Evolutionary conservation across 495 filamentous ascomycete genomes (phyloP).

Genomic region (Geopyxis carbonaria): DNA sequence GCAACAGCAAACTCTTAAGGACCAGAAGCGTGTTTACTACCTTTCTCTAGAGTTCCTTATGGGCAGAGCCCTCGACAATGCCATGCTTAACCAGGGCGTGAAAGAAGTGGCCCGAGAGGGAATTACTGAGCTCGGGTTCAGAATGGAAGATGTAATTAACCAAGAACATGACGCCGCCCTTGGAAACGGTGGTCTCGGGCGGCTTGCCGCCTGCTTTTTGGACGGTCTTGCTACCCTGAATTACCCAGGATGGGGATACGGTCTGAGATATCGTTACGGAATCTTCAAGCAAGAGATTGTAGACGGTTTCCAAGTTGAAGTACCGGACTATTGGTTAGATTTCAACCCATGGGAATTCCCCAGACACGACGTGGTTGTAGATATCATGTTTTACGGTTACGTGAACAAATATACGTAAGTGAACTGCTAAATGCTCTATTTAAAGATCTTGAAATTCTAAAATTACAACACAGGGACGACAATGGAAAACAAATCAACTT

Average conservation of each 20-base stretch:
- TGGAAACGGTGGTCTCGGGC: constrained; percentile 88
- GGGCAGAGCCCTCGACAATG: constrained; percentile 91
- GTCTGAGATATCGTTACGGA: constrained; percentile 84
- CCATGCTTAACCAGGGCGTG: constrained; percentile 84
- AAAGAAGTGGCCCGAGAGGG: constrained; percentile 81
- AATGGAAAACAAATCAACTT: constrained; percentile 50
- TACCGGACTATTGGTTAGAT: constrained; percentile 97
- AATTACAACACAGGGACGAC: constrained; percentile 51
- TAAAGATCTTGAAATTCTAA: no score
- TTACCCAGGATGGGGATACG: constrained; percentile 94
- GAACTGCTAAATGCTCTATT: neutral
- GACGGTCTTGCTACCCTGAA: constrained; percentile 90
- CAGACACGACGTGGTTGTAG: constrained; percentile 80
- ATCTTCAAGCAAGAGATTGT: constrained; percentile 99
- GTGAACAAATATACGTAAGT: constrained; percentile 48
- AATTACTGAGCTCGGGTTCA: constrained; percentile 75
- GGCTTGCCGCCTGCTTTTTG: constrained; percentile 88
- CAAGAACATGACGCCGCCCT: constrained; percentile 95
- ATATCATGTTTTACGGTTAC: constrained; percentile 87
- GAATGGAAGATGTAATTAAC: constrained; percentile 84
- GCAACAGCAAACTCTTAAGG: constrained; percentile 77
- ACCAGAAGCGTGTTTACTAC: constrained; percentile 91
- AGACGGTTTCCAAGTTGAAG: constrained; percentile 90
- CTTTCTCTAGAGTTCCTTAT: constrained; percentile 93
- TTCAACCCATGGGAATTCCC: constrained; percentile 99